Percentiles rank a stretch among this genome's conserved stretches.
These are phyloP conservation scores for Thymus quinquecostatus DNA, from an alignment of 257 asterid genomes.

Conservation along the genomic window DNA sequence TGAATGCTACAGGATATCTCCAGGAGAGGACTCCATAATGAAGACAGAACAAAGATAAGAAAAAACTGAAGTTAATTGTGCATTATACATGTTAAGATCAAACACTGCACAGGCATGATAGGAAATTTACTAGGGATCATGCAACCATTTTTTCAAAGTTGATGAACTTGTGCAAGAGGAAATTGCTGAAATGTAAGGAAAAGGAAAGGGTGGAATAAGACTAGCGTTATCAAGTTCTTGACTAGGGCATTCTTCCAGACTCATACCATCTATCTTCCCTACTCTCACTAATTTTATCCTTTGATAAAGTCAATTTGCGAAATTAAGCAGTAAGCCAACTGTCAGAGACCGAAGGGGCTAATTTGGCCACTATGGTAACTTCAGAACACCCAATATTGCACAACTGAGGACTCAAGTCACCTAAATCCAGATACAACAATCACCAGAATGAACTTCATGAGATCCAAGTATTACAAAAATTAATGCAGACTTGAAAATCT, in stretches of 20 bases:
- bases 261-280: background rate
- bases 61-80: conserved; percentile 32
- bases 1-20: conserved; percentile 47
- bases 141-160: conserved; percentile 8
- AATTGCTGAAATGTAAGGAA: conserved; percentile 28
- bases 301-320: no score
- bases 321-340: no score
- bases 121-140: conserved; percentile 5
- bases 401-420: no score
- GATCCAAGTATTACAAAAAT: no score
- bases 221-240: conserved; percentile 14
- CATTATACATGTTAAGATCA: conserved; percentile 3
- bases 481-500: no score
- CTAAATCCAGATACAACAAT: no score
- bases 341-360: no score
- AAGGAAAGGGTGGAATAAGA: background rate
- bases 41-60: conserved; percentile 30
- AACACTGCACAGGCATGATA: conserved; percentile 9
- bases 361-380: no score
- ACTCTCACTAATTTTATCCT: no score
- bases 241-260: conserved; percentile 8
- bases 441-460: no score
- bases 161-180: conserved; percentile 18
- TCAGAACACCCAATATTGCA: no score
- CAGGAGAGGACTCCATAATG: conserved; percentile 40